Base-by-base conservation (phyloP, 176 grass and related monocot genomes). In the Ampelocalamus luodianensis region DNA sequence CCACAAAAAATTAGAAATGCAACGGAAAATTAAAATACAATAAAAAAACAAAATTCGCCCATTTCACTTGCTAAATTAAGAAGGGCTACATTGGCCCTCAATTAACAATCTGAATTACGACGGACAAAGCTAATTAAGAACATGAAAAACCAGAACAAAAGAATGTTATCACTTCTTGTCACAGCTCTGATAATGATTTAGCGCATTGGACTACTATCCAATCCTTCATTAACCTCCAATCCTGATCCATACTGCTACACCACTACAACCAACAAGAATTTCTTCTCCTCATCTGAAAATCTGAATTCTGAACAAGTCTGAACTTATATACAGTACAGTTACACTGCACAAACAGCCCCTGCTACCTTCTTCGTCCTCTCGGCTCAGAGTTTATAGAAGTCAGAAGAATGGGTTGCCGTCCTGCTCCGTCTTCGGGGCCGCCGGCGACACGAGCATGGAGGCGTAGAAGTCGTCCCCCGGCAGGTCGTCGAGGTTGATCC, bases 401-500 rank as follows among this genome's bases (percentile, higher is more conserved):
- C 65, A 86, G 88, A 90, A 85, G 77, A 85, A 88, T 6, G 58
- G 65, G 38, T 11, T 27, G 54, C 20, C 43, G 58, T 38, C 59
- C 36, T 62, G 82, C 76, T 85, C 86, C 77, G 50, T 10, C 81
- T 85, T 91, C 20, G 50, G 15, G 24, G 5, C 42, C 12, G 23
- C 37, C 0, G 82, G 89, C 44, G 89, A 81, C 11, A 24, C 20
- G 22, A 91, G 46, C 54, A 75, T 45, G 27, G 58, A n/a, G 20
- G 20, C n/a, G 42, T 61, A 90, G 24, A 78, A 79, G 74, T 90
- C 84, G 22, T 56, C 69, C 59, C 6, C 75, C 58, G 85, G 83
- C 63, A 94, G 86, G 49, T 97, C 90, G 39, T 97, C 92, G 27
- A 97, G 87, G 60, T 87, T 91, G 50, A 97, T 79, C 67, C 91